phyloP scores from a whole-genome alignment of 495 filamentous ascomycete genomes.

The Penicillium lagena region DNA sequence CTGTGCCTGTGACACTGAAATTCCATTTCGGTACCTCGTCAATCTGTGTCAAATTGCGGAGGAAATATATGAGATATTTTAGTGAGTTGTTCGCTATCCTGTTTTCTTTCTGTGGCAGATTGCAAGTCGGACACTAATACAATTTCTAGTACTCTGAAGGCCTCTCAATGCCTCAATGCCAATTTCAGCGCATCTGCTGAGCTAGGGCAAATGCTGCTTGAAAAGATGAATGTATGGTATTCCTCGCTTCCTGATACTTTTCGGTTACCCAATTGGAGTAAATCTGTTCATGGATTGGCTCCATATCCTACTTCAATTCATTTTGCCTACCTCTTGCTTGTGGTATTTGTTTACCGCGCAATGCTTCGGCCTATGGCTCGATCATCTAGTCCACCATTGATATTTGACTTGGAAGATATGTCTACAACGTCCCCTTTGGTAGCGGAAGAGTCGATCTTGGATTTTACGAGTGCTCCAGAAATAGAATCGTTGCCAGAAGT shows the following conservation, averaged over 20 bases:
- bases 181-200: slow-evolving; percentile 22
- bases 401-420: slow-evolving; percentile 27
- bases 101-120: background rate
- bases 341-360: slow-evolving; percentile 30
- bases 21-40: slow-evolving; percentile 21
- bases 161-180: slow-evolving; percentile 24
- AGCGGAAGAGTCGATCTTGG: slow-evolving; percentile 14
- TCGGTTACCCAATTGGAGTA: slow-evolving; percentile 26
- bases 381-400: slow-evolving; percentile 25
- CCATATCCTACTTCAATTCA: slow-evolving; percentile 27
- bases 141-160: slow-evolving; percentile 20
- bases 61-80: slow-evolving; percentile 26
- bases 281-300: slow-evolving; percentile 20
- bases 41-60: slow-evolving; percentile 24
- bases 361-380: slow-evolving; percentile 30
- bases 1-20: slow-evolving; percentile 12
- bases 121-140: background rate
- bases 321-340: slow-evolving; percentile 30
- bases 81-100: slow-evolving; percentile 12
- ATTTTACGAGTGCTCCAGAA: slow-evolving; percentile 16
- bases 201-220: slow-evolving; percentile 18
- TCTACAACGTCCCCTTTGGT: slow-evolving; percentile 12
- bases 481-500: slow-evolving; percentile 21
- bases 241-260: slow-evolving; percentile 20
- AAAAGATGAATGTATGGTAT: slow-evolving; percentile 27